These are phyloP conservation scores for Naganishia vishniacii DNA, from an alignment of 768 basidiomycete genomes.

Conservation along the genomic window DNA sequence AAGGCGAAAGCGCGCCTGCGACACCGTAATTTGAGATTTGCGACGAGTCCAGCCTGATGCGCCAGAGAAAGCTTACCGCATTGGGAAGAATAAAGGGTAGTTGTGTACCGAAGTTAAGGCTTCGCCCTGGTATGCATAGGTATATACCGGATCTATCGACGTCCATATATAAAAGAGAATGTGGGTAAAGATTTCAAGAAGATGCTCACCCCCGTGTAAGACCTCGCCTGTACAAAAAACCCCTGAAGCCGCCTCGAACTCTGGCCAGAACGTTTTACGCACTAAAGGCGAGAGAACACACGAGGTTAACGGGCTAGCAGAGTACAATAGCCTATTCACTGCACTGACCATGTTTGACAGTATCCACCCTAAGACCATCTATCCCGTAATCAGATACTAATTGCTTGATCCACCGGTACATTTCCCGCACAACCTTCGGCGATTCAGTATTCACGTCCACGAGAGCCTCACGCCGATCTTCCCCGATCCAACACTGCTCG, in stretches of 20 bases:
- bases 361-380: conserved; percentile 29
- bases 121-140: conserved; percentile 39
- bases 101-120: conserved; percentile 43
- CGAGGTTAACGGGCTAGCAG: neutral
- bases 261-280: conserved; percentile 67
- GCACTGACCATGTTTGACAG: conserved; percentile 54
- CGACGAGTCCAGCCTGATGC: too few species aligned
- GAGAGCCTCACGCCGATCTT: conserved; percentile 63
- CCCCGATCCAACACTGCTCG: conserved; percentile 75
- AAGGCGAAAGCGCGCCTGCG: conserved; percentile 22
- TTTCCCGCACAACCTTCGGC: conserved; percentile 59
- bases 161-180: neutral
- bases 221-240: conserved; percentile 86
- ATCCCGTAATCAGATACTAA: conserved; percentile 23
- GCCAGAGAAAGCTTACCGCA: conserved; percentile 30
- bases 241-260: conserved; percentile 65
- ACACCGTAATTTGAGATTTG: neutral
- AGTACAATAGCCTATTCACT: neutral
- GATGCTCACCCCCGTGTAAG: conserved; percentile 35
- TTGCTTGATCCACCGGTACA: conserved; percentile 57
- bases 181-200: neutral
- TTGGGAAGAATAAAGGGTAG: conserved; percentile 46
- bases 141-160: conserved; percentile 41
- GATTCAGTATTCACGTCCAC: conserved; percentile 85
- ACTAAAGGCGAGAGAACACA: conserved; percentile 37